A percentile compares a stretch with the other conserved stretches of the same genome.
phyloP scores from a whole-genome alignment of 306 rosid species.

The Mimosa bimucronata region DNA sequence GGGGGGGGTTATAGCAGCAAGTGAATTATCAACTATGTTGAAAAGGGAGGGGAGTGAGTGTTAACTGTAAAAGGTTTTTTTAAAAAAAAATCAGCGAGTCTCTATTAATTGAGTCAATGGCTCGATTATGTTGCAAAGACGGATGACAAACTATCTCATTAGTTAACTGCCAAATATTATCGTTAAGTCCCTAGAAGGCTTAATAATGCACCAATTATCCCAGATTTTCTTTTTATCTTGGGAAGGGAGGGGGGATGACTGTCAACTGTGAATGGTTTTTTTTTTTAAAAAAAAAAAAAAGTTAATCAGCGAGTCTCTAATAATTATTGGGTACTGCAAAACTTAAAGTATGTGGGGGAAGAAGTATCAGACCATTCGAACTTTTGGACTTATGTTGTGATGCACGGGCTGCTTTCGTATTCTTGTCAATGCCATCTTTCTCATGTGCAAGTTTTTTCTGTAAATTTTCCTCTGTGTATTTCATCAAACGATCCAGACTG shows the following conservation, averaged over 20 bases:
- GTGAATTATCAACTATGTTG: not conserved
- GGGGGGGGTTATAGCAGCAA: not conserved
- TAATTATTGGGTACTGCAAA: too few species aligned
- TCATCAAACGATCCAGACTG: slow-evolving; percentile 64
- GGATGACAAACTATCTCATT: not conserved
- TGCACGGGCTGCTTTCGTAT: slow-evolving; percentile 37
- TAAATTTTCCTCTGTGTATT: slow-evolving; percentile 64
- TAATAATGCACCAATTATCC: not conserved
- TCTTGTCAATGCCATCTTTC: slow-evolving; percentile 53
- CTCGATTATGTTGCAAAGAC: not conserved
- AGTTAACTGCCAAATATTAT: not conserved
- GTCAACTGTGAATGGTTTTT: not conserved
- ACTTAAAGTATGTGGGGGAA: too few species aligned
- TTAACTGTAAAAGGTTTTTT: too few species aligned
- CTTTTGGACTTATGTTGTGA: slow-evolving; percentile 50
- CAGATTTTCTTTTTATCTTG: not conserved
- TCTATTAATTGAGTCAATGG: not conserved
- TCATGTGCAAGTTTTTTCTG: slow-evolving; percentile 41
- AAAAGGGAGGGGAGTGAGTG: too few species aligned
- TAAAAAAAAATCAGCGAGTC: too few species aligned
- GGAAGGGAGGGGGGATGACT: not conserved
- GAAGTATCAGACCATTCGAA: slow-evolving; percentile 49
- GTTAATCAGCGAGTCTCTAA: not conserved
- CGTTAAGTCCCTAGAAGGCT: not conserved
- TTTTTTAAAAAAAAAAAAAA: not conserved